These are phyloP conservation scores for Aspergillus floridensis DNA, from an alignment of 2,329 filamentous ascomycete genomes.

Conservation along the genomic window DNA sequence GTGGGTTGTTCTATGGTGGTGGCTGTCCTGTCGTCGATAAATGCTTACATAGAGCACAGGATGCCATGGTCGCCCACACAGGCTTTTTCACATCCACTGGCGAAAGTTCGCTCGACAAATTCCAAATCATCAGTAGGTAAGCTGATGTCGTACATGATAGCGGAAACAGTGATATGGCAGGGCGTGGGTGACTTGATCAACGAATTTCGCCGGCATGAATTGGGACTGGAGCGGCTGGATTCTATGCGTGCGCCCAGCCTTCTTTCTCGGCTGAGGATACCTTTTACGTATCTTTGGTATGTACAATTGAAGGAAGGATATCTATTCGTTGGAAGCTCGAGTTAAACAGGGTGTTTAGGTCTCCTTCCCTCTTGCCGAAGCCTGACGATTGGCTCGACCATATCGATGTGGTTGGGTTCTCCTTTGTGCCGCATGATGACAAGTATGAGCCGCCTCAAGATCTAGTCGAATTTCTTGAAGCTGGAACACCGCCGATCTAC, in stretches of 20 bases:
- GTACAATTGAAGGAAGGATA: background rate
- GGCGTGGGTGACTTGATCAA: slow-evolving; percentile 78
- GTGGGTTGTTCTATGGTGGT: slow-evolving; percentile 43
- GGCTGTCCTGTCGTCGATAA: background rate
- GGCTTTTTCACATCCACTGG: slow-evolving; percentile 78
- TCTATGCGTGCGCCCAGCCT: slow-evolving; percentile 78
- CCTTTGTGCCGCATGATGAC: slow-evolving; percentile 67
- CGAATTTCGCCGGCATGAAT: slow-evolving; percentile 44
- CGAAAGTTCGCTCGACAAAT: slow-evolving; percentile 73
- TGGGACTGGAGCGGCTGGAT: slow-evolving; percentile 73
- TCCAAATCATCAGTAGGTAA: slow-evolving; percentile 71
- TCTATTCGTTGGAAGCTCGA: background rate
- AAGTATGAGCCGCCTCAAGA: slow-evolving; percentile 63
- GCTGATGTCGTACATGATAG: slow-evolving; percentile 73
- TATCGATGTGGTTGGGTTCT: slow-evolving; percentile 71
- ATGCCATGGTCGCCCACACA: slow-evolving; percentile 88
- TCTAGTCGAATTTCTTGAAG: slow-evolving; percentile 62
- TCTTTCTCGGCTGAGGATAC: slow-evolving; percentile 69
- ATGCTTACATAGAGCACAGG: slow-evolving; percentile 28
- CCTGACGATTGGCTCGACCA: slow-evolving; percentile 72
- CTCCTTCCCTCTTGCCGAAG: slow-evolving; percentile 70
- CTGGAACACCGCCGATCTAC: slow-evolving; percentile 69
- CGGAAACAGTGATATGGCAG: slow-evolving; percentile 89
- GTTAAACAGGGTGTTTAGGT: slow-evolving; percentile 39
- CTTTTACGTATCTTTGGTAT: slow-evolving; percentile 82